Percentiles rank a stretch among this genome's conserved stretches.
Evolutionary conservation across 345 rosid species (phyloP).

Genomic region (Populus simonii): DNA sequence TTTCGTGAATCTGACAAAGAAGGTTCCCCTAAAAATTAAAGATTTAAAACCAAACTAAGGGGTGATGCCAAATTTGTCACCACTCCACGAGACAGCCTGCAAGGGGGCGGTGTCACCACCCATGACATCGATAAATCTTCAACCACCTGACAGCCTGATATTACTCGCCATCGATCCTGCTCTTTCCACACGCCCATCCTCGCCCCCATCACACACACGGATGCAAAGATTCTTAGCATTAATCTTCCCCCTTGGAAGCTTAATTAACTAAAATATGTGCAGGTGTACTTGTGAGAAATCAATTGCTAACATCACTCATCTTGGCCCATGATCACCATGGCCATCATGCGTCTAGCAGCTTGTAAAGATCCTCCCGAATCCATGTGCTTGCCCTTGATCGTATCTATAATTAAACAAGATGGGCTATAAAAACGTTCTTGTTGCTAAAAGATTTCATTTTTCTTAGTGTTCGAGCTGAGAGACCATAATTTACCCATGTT

Average conservation of each 20-base stretch:
- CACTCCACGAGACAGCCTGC: background rate
- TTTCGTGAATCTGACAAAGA: background rate
- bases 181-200: no score
- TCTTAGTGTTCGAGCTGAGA: no score
- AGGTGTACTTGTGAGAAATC: no score
- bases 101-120: background rate
- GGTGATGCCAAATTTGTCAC: conserved; percentile 2
- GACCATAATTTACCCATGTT: no score
- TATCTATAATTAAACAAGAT: background rate
- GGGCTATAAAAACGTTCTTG: background rate
- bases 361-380: background rate
- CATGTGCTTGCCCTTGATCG: background rate
- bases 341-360: background rate
- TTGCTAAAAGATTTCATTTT: no score
- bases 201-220: no score
- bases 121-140: background rate
- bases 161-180: background rate
- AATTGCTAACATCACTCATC: background rate
- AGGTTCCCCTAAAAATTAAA: background rate
- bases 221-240: no score
- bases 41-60: background rate
- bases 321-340: background rate
- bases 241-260: no score
- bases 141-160: background rate
- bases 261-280: no score